These are phyloP conservation scores for Teratosphaeria gauchensis DNA, from an alignment of 2,329 filamentous ascomycete species.

Conservation along the genomic window DNA sequence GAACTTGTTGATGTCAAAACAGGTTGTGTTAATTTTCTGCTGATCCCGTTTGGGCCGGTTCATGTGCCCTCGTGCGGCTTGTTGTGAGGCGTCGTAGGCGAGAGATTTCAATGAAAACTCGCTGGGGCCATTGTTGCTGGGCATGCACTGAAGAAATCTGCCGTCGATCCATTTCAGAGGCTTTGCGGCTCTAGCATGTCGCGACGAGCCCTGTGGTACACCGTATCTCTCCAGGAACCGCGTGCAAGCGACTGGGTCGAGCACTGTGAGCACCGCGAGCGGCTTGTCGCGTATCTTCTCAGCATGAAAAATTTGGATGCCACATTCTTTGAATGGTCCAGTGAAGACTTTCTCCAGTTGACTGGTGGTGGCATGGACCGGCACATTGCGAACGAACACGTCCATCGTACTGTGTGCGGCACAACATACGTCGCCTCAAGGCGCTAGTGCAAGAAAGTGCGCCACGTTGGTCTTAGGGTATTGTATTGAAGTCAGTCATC, in stretches of 20 bases:
- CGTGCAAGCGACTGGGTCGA: slow-evolving; percentile 29
- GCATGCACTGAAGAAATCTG: slow-evolving; percentile 13
- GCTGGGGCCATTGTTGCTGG: slow-evolving; percentile 12
- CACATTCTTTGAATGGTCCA: slow-evolving; percentile 28
- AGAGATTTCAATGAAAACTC: slow-evolving; percentile 18
- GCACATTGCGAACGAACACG: slow-evolving; percentile 36
- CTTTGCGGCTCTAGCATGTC: slow-evolving; percentile 2
- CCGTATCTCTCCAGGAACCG: slow-evolving; percentile 34
- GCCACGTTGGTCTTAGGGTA: background rate
- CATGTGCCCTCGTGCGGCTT: background rate
- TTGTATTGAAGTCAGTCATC: background rate
- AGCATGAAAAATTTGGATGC: slow-evolving; percentile 34
- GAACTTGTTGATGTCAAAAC: slow-evolving; percentile 26
- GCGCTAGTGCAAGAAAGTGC: background rate
- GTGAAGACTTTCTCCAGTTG: slow-evolving; percentile 33
- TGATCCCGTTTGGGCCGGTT: background rate
- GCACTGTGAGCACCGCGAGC: slow-evolving; percentile 40
- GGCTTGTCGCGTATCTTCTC: slow-evolving; percentile 33
- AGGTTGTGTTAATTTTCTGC: slow-evolving; percentile 11
- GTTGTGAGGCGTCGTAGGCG: slow-evolving; percentile 10
- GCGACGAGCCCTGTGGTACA: slow-evolving; percentile 8
- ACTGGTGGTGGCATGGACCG: slow-evolving; percentile 31
- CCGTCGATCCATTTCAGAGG: slow-evolving; percentile 15
- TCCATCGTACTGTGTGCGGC: slow-evolving; percentile 31
- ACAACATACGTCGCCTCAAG: no score